Base-by-base conservation (phyloP, 257 asterid species). In the Solanum chmielewskii region DNA sequence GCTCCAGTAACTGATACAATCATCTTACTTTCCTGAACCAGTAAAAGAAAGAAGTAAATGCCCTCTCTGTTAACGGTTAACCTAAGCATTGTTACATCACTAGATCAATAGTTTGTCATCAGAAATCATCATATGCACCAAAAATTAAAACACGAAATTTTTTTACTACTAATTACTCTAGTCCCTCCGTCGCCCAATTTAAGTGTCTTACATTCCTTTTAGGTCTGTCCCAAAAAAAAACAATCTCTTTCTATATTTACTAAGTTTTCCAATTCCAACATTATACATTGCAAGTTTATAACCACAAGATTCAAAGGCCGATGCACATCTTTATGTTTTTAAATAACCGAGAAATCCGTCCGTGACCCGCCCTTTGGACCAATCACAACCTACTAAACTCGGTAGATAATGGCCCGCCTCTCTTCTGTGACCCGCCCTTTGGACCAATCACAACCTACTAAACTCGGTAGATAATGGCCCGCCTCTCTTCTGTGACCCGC, bases 1-100 rank as follows among this genome's bases (percentile, higher is more conserved):
- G 98, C 99, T 83, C 99, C 99, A 18, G 98, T 94, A 49, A 95
- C 88, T 20, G 99, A 94, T 88, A 97, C 95, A 60, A 92, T 91
- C 98, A 97, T 94, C 92, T 92, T 92, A 87, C 91, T 92, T 45
- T 39, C 94, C 97, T 94, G 95, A 90, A 41, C 45, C 87, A 76
- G 78, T 71, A 88, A 37, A 81, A 41, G 21, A 44, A 31, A 69
- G 3, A 69, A 33, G 31, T 74, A 84, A 49, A 86, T 68, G 0
- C 86, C 80, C 78, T 47, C 47, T 71, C 31, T 8, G 25, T 23
- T 16, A 59, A 59, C 27, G 27, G 13, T 59, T 59, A 81, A 37
- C 45, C 49, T 76, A 60, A 80, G 14, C 13, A 45, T 13, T 9
- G 73, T 45, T 15, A 64, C 77, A 25, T 62, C 69, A 83, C 33